phyloP scores from a whole-genome alignment of 225 moss, liverwort and hornwort genomes.

The Anthoceros angustus region DNA sequence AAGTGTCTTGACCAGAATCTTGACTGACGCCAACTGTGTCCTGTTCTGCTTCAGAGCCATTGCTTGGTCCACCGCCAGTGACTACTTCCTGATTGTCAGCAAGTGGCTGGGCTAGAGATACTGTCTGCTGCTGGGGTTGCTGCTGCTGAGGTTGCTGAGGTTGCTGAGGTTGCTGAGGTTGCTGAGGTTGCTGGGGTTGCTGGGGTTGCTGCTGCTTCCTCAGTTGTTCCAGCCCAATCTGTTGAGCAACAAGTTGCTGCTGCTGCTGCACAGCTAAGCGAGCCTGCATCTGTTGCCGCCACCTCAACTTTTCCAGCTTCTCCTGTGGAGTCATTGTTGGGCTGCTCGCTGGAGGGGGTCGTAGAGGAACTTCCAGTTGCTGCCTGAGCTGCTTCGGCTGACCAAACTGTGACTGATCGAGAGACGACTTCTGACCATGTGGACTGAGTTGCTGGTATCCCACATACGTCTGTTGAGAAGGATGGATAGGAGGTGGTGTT shows the following conservation, averaged over 20 bases:
- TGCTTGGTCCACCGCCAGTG: neutral
- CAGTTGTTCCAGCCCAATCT: slow-evolving; percentile 35
- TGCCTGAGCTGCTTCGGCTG: slow-evolving; percentile 29
- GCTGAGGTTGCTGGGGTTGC: slow-evolving; percentile 2
- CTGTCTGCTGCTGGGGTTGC: neutral
- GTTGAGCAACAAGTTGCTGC: slow-evolving; percentile 64
- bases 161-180: slow-evolving; percentile 1
- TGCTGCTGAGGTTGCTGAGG: slow-evolving; percentile 9
- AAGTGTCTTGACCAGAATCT: slow-evolving; percentile 7
- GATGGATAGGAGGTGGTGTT: slow-evolving; percentile 15
- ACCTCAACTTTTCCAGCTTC: slow-evolving; percentile 77
- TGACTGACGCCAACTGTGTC: slow-evolving; percentile 3
- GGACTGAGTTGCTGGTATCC: slow-evolving; percentile 35
- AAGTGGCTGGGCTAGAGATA: neutral
- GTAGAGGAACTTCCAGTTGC: slow-evolving; percentile 19
- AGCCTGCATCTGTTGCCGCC: slow-evolving; percentile 90
- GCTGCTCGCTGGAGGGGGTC: slow-evolving; percentile 44
- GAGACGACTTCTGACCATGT: slow-evolving; percentile 14
- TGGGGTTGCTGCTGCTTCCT: slow-evolving; percentile 22
- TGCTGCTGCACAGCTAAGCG: slow-evolving; percentile 77
- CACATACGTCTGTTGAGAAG: slow-evolving; percentile 21
- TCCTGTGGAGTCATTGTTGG: slow-evolving; percentile 81
- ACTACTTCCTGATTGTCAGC: neutral
- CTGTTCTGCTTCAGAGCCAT: slow-evolving; percentile 9
- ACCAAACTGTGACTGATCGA: slow-evolving; percentile 19